Evolutionary conservation across 495 filamentous ascomycete genomes (phyloP).

Genomic region (Hypoxylon cercidicola): DNA sequence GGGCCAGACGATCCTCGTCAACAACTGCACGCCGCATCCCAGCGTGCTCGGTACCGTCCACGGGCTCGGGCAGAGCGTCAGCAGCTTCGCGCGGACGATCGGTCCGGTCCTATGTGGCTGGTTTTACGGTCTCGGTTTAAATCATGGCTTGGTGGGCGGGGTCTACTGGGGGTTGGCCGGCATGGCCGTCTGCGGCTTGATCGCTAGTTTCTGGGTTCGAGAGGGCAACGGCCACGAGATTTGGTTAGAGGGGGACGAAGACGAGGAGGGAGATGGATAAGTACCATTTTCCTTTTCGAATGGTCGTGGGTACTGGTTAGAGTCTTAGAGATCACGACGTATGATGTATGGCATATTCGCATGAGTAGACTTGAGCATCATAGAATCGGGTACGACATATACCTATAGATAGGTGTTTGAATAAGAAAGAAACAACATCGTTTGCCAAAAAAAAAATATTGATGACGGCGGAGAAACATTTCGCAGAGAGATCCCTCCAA

Average conservation of each 20-base stretch:
- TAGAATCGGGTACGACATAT: not conserved
- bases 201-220: constrained; percentile 72
- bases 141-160: constrained; percentile 75
- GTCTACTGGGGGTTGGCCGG: constrained; percentile 79
- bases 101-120: constrained; percentile 78
- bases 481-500: not conserved
- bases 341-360: constrained; percentile 13
- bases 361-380: constrained; percentile 9
- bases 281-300: not conserved
- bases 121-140: constrained; percentile 76
- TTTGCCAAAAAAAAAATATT: not conserved
- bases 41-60: constrained; percentile 84
- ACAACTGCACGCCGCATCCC: constrained; percentile 85
- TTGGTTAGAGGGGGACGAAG: constrained; percentile 72
- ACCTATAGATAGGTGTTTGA: not conserved
- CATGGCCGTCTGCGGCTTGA: constrained; percentile 68
- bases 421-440: not conserved
- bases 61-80: constrained; percentile 80
- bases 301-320: not conserved
- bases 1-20: constrained; percentile 79
- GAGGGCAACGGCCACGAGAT: constrained; percentile 81
- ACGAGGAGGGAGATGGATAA: constrained; percentile 47
- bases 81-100: constrained; percentile 74
- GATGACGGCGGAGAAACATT: not conserved
- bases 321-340: not conserved